Percentiles rank a stretch among this genome's conserved stretches.
phyloP scores from a whole-genome alignment of 2,329 filamentous ascomycete genomes.

The Paramyrothecium roridum region DNA sequence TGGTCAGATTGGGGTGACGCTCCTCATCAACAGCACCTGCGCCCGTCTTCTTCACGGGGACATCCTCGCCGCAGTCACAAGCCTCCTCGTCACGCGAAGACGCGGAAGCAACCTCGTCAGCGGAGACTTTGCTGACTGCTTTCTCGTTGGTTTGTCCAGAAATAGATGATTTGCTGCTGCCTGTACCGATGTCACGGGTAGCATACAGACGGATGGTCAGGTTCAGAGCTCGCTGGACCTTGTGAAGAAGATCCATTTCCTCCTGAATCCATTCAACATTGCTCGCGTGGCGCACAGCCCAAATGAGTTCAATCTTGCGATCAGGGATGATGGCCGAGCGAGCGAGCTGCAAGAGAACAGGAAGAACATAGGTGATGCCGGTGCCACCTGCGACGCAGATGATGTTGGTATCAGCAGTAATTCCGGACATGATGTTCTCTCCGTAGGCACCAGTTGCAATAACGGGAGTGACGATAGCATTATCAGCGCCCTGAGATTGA shows the following conservation, averaged over 20 bases:
- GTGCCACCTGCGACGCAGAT: conserved; percentile 37
- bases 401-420: conserved; percentile 36
- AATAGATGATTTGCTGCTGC: not conserved
- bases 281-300: conserved; percentile 54
- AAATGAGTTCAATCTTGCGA: conserved; percentile 58
- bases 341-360: conserved; percentile 28
- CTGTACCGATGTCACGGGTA: conserved; percentile 43
- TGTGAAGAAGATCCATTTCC: conserved; percentile 51
- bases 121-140: conserved; percentile 8
- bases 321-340: conserved; percentile 39
- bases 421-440: conserved; percentile 38
- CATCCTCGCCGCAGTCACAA: conserved; percentile 21
- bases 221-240: conserved; percentile 28
- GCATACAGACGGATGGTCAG: conserved; percentile 57
- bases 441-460: conserved; percentile 65
- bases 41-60: conserved; percentile 25
- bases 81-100: conserved; percentile 14
- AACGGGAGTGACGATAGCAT: conserved; percentile 43
- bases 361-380: conserved; percentile 36
- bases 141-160: conserved; percentile 18
- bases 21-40: conserved; percentile 22
- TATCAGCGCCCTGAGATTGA: conserved; percentile 25
- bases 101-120: conserved; percentile 16
- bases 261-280: conserved; percentile 56
- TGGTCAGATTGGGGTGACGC: conserved; percentile 41